Conservation (phyloP, 345 rosid genomes). For the Rhizophora mangle region DNA sequence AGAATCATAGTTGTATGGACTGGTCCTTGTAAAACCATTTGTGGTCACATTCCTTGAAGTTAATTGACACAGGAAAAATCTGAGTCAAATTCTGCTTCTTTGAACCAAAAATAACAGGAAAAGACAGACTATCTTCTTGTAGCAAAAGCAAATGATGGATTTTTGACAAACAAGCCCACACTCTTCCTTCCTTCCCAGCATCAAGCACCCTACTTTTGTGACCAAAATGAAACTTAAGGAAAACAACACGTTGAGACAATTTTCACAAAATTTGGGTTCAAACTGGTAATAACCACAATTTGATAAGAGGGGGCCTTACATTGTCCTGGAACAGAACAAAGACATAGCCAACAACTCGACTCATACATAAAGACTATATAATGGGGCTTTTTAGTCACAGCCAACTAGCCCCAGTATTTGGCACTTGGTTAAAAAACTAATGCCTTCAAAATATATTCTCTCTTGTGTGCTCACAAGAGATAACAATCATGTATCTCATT, state of each 20-base stretch:
- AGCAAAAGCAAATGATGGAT: not conserved
- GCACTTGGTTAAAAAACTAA: constrained; percentile 42
- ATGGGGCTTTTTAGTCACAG: constrained; percentile 23
- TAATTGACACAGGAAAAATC: too few relatives aligned
- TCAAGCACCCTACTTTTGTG: not conserved
- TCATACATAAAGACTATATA: constrained; percentile 14
- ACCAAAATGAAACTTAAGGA: not conserved
- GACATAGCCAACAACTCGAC: constrained; percentile 19
- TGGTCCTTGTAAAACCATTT: too few relatives aligned
- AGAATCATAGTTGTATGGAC: too few relatives aligned
- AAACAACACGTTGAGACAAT: not conserved
- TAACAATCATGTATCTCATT: constrained; percentile 15
- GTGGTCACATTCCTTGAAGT: too few relatives aligned
- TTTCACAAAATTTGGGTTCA: not conserved
- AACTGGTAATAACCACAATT: not conserved
- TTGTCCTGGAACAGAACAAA: constrained; percentile 7
- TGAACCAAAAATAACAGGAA: not conserved
- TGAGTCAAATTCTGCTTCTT: not conserved
- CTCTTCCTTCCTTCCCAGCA: not conserved
- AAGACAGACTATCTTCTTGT: not conserved
- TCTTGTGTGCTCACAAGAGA: constrained; percentile 15
- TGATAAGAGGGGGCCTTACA: constrained; percentile 1
- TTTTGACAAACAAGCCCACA: not conserved
- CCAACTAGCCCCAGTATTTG: constrained; percentile 21
- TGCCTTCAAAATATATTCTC: constrained; percentile 41